Evolutionary conservation across 768 basidiomycete species (phyloP), one percentile per base, ranked within the genome.

Genomic region (Tricholoma saponaceum): DNA sequence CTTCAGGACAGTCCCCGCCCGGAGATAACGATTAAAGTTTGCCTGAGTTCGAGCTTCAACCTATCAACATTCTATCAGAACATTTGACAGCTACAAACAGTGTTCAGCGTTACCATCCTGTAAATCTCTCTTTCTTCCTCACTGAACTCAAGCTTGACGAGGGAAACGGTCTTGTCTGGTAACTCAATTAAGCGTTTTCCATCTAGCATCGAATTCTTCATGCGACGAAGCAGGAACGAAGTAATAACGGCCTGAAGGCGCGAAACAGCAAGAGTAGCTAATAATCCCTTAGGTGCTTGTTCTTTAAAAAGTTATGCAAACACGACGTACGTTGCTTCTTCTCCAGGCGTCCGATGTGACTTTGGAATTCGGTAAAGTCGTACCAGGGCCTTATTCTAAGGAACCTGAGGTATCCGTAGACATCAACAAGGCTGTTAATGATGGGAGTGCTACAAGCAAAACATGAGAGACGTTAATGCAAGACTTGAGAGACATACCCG

Each of bases 1-100:
- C 81, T 90, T 90, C 37, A 90, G 70, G 10, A 90, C 86, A 0
- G 88, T 88, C 1, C 87, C 86, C 4, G 77, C 83, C 5, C 73
- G 69, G 8, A 86, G 71, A 67, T 74, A 88, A 18, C 79, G 73
- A 64, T 89, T 90, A 74, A 91, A 89, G 26, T 72, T 79, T 1
- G 80, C 80, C 60, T 87, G 85, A 46, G 79, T 76, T 6, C 68
- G 66, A 23, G 76, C 72, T 63, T 85, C 84, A 13, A 85, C 78
- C 81, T 82, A 55, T 1, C n/a, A 51, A 30, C 26, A 37, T 5
- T 35, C 10, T 53, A 22, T 23, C 13, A 20, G 54, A 10, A 37
- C 5, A 30, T 46, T 20, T n/a, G 28, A 22, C 33, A 22, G n/a
- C 30, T 18, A 16, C 1, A 47, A 52, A 12, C 5, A 22, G 12